Evolutionary conservation across 2,329 filamentous ascomycete genomes (phyloP), one percentile per base, ranked within the genome.

Genomic region (Fusarium transvaalense): DNA sequence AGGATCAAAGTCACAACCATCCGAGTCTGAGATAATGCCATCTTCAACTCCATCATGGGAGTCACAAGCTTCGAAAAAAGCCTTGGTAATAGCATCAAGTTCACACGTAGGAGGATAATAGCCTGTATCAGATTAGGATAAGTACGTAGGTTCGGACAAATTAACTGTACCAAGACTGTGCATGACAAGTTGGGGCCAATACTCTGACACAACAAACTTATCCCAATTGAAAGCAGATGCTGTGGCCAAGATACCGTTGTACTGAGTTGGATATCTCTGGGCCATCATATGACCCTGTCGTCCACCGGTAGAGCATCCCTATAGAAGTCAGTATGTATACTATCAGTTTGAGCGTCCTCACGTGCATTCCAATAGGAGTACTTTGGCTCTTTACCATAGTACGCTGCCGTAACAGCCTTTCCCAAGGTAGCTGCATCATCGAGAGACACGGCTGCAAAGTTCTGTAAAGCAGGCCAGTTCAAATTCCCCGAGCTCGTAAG

Each of bases 211-310:
- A 15, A 73, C 14, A 10, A 72, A 56, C 8, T 61, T 53, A 78
- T 45, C 77, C 79, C 70, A 86, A 41, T 79, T 71, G 8, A 82
- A 63, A 9, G 82, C 85, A 2, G 82, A 81, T 2, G 77, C 77
- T 0, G 79, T 81, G 1, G 85, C 85, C 0, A 86, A 71, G 15
- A 88, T 82, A 4, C 86, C 86, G 45, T 88, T 83, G 43, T 86
- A 88, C 34, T 84, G 82, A 2, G 83, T 78, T 0, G 86, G 85
- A 61, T 83, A 86, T 10, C 79, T 73, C 66, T 88, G 83, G 0
- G 84, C 82, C 13, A 84, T 78, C 68, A 84, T 83, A 25, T 86
- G 75, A 10, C 85, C 86, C 72, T 89, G 85, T 2, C 86, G 78
- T 3, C 87, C 87, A 14, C 86, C 86, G 0, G 83, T 85, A 2